A percentile compares a stretch with the other conserved stretches of the same genome.
Conservation (phyloP, 441 rosid genomes). For the Populus hybrid region DNA sequence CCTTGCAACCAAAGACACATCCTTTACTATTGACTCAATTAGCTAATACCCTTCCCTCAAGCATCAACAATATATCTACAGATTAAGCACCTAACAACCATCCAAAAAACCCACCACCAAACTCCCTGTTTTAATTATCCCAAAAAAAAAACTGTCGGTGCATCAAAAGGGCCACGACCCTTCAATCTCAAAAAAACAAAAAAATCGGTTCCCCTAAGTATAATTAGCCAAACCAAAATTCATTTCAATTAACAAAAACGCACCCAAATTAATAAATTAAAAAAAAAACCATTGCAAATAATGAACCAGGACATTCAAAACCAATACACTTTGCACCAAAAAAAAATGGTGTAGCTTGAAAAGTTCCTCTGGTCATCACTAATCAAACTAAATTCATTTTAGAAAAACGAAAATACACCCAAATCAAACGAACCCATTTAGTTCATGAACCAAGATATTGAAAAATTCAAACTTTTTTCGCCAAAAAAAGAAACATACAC, state of each 20-base stretch:
- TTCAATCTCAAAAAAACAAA: not conserved
- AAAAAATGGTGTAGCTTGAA: not conserved
- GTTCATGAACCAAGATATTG: not conserved
- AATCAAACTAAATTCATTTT: not conserved
- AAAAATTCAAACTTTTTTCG: not conserved
- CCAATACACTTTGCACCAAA: not conserved
- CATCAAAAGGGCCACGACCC: slow-evolving; percentile 10
- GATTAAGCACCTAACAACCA: slow-evolving; percentile 1
- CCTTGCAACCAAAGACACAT: slow-evolving; percentile 3
- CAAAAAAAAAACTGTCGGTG: slow-evolving; percentile 19
- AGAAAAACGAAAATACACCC: not conserved
- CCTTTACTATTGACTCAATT: slow-evolving; percentile 3
- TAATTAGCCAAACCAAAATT: not conserved
- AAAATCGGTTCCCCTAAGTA: not conserved
- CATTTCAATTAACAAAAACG: not conserved
- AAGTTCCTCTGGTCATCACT: not conserved
- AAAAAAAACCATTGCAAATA: not conserved
- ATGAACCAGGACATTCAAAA: not conserved
- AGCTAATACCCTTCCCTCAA: slow-evolving; percentile 1
- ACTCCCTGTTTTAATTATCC: slow-evolving; percentile 8
- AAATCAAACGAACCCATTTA: not conserved
- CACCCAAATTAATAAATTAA: not conserved
- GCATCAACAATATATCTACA: slow-evolving; percentile 1
- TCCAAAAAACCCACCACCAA: not conserved
- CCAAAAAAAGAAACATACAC: not conserved